Evolutionary conservation across 139 green algal species (phyloP).

Genomic region (Chlorella sorokiniana): DNA sequence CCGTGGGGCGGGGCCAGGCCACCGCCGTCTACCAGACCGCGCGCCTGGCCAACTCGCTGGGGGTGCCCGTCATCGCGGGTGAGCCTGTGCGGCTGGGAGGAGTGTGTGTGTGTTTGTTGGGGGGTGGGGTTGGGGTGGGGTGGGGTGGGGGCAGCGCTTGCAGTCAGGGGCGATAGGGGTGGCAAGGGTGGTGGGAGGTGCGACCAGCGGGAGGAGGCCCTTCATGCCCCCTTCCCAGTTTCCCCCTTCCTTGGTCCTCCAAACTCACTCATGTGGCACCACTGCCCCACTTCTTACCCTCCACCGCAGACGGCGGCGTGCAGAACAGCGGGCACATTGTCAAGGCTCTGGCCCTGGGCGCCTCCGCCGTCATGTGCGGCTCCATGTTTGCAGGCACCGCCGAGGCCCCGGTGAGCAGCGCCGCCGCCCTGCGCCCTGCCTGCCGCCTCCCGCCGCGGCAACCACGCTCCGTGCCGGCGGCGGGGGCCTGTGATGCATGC

Average conservation of each 20-base stretch:
- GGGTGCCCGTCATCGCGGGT: conserved; percentile 86
- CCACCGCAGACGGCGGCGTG: conserved; percentile 87
- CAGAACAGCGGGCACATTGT: conserved; percentile 96
- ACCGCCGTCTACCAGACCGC: conserved; percentile 92
- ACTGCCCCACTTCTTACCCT: background rate
- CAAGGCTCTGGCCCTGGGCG: conserved; percentile 96
- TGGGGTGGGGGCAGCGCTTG: background rate
- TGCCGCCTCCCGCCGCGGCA: background rate
- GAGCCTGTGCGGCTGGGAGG: background rate
- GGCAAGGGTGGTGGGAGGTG: background rate
- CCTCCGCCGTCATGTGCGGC: conserved; percentile 94
- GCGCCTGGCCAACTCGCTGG: conserved; percentile 61
- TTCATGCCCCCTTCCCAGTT: no score
- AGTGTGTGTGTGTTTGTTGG: background rate
- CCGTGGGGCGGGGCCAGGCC: conserved; percentile 95
- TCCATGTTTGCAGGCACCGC: conserved; percentile 94
- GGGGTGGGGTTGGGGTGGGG: background rate
- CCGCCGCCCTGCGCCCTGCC: no score
- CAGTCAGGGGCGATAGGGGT: background rate
- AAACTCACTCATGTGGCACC: background rate
- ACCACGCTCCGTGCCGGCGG: no score
- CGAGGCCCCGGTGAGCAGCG: conserved; percentile 81
- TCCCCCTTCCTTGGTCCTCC: no score
- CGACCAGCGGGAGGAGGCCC: no score
- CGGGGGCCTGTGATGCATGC: no score